A percentile compares a stretch with the other conserved stretches of the same genome.
These are phyloP conservation scores for Neurospora pannonica DNA, from an alignment of 495 filamentous ascomycete species.

Conservation along the genomic window DNA sequence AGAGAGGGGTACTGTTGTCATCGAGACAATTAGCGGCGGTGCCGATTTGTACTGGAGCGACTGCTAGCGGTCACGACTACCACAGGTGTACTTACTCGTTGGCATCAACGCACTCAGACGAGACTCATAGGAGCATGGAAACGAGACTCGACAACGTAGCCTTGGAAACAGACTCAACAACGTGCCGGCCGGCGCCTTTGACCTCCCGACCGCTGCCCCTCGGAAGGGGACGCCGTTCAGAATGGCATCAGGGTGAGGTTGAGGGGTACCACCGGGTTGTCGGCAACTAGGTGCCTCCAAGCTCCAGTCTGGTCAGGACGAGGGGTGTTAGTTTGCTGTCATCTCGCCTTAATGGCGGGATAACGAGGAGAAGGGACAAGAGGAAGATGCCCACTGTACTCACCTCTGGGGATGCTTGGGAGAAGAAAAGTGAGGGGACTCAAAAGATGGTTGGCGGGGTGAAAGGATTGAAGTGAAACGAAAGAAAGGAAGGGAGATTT, in stretches of 20 bases:
- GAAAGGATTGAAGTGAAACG: no score
- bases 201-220: not conserved
- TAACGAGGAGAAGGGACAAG: not conserved
- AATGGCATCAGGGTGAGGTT: not conserved
- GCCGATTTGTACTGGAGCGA: not conserved
- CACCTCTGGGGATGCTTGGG: no score
- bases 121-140: not conserved
- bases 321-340: not conserved
- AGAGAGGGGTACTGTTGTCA: not conserved
- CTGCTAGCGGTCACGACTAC: not conserved
- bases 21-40: not conserved
- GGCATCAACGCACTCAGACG: not conserved
- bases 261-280: not conserved
- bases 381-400: no score
- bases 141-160: not conserved
- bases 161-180: not conserved
- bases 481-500: no score
- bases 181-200: not conserved
- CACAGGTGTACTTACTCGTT: not conserved
- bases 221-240: rapidly evolving
- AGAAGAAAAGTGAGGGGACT: no score
- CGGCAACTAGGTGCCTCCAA: not conserved
- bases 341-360: not conserved
- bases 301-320: not conserved
- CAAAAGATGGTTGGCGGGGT: no score